These are phyloP conservation scores for Collybiopsis luxurians DNA, from an alignment of 768 basidiomycete species.

Conservation along the genomic window DNA sequence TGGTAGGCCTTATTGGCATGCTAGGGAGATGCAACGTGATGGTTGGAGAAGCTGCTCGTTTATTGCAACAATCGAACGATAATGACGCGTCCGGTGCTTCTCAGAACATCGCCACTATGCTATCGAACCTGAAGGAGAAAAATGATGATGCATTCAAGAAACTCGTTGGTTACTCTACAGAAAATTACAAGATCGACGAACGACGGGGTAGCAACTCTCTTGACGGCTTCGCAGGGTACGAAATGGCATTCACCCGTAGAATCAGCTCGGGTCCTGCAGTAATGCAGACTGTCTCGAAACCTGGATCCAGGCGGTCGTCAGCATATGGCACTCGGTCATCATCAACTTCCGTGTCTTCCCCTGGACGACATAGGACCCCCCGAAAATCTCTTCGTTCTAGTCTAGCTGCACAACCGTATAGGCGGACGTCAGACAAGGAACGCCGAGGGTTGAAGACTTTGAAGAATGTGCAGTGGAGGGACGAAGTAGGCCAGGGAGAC, in stretches of 20 bases:
- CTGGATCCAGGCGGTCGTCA: slow-evolving; percentile 41
- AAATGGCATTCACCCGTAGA: slow-evolving; percentile 44
- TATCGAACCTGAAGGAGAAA: slow-evolving; percentile 56
- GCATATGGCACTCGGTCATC: slow-evolving; percentile 31
- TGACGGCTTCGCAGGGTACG: slow-evolving; percentile 51
- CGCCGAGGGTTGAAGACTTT: slow-evolving; percentile 51
- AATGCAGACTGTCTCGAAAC: slow-evolving; percentile 27
- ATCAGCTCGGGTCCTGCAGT: slow-evolving; percentile 49
- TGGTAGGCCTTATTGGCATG: slow-evolving; percentile 76
- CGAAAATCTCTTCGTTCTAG: slow-evolving; percentile 74
- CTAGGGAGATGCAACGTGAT: slow-evolving; percentile 75
- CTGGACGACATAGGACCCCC: slow-evolving; percentile 56
- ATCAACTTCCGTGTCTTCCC: slow-evolving; percentile 52
- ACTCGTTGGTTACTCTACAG: slow-evolving; percentile 66
- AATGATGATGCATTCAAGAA: slow-evolving; percentile 70
- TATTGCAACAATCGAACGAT: slow-evolving; percentile 28
- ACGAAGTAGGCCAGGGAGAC: slow-evolving; percentile 20
- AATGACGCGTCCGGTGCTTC: slow-evolving; percentile 36
- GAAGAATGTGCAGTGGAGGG: slow-evolving; percentile 83
- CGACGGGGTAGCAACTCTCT: slow-evolving; percentile 29
- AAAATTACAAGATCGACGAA: slow-evolving; percentile 46
- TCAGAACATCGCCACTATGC: slow-evolving; percentile 46
- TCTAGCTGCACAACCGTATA: slow-evolving; percentile 54
- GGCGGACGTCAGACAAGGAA: slow-evolving; percentile 63
- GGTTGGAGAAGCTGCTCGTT: slow-evolving; percentile 54